Evolutionary conservation across 176 grass and related monocot genomes (phyloP).

Genomic region (Oryza meyeriana): DNA sequence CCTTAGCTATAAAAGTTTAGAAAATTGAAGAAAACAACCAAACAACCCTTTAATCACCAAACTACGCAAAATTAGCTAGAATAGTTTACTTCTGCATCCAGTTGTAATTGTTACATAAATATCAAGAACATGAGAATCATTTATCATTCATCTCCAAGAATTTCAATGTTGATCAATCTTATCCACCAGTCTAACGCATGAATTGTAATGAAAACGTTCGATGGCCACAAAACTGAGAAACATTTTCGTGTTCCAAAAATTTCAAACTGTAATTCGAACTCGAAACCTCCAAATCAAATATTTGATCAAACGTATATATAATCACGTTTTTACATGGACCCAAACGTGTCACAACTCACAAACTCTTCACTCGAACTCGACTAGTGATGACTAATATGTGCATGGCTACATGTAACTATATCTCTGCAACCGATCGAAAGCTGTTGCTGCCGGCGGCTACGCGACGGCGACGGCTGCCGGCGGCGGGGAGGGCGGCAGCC

Average conservation of each 20-base stretch:
- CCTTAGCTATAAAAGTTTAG: too few species aligned
- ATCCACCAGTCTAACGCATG: not conserved
- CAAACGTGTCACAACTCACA: not conserved
- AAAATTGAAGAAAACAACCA: too few species aligned
- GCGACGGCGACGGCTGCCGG: not conserved
- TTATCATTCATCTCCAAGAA: not conserved
- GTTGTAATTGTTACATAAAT: not conserved
- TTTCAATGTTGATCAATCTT: not conserved
- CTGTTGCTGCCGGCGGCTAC: not conserved
- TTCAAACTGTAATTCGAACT: not conserved
- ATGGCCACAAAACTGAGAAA: not conserved
- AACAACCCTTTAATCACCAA: not conserved
- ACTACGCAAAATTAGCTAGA: not conserved
- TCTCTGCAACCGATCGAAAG: not conserved
- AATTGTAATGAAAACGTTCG: not conserved
- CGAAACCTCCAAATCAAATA: not conserved
- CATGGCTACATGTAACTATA: not conserved
- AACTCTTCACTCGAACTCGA: not conserved
- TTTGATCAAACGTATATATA: not conserved
- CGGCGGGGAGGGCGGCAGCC: conserved; percentile 13
- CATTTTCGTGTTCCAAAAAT: not conserved
- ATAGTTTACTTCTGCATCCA: not conserved
- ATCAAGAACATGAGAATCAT: not conserved
- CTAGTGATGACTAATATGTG: not conserved
- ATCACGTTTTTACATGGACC: not conserved